Percentiles rank a stretch among this genome's conserved stretches.
Evolutionary conservation across 768 basidiomycete species (phyloP).

Genomic region (Calvatia gigantea): DNA sequence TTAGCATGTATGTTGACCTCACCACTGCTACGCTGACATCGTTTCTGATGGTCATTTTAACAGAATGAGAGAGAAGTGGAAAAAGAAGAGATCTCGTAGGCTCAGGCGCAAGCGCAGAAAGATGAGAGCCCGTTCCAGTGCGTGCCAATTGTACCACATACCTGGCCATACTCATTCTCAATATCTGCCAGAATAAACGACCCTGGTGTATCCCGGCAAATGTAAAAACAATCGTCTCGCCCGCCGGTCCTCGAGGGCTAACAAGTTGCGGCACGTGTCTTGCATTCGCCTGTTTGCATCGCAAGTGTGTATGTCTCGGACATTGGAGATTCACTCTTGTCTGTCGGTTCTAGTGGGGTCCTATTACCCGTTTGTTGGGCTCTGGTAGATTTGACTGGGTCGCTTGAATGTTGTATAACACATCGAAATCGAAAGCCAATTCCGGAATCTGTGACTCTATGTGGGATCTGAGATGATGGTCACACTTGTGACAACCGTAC

Average conservation of each 20-base stretch:
- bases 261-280: background rate
- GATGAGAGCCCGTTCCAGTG: conserved; percentile 93
- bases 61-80: conserved; percentile 96
- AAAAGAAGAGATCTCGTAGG: conserved; percentile 92
- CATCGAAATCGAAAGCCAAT: conserved; percentile 1
- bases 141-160: conserved; percentile 27
- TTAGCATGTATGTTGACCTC: conserved; percentile 26
- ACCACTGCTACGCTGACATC: background rate
- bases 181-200: conserved; percentile 33
- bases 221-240: conserved; percentile 8
- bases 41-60: background rate
- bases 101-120: conserved; percentile 94
- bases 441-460: too few relatives aligned
- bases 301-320: background rate
- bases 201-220: conserved; percentile 4
- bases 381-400: conserved; percentile 4
- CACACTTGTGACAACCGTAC: too few relatives aligned
- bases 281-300: conserved; percentile 10
- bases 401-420: conserved; percentile 1
- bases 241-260: too few relatives aligned
- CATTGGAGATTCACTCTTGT: background rate
- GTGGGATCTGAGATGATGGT: too few relatives aligned
- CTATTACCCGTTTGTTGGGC: background rate
- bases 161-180: background rate
- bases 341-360: background rate